These are phyloP conservation scores for Diaporthe helianthi DNA, from an alignment of 2,329 filamentous ascomycete species.

Conservation along the genomic window DNA sequence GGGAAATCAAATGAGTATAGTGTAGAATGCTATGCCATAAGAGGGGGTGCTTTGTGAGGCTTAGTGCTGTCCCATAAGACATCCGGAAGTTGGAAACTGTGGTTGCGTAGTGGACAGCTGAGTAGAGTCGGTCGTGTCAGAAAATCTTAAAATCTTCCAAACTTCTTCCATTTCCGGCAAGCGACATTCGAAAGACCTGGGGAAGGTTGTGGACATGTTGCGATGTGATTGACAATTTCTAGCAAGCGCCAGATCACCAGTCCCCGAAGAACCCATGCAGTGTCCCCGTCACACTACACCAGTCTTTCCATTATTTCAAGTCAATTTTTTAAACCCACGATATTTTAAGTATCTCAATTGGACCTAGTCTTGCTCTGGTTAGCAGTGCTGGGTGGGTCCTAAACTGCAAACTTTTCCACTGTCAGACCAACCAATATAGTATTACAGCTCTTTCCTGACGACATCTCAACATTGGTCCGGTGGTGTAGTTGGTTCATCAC, in stretches of 20 bases:
- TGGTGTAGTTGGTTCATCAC: slow-evolving; percentile 31
- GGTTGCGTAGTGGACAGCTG: too few relatives aligned
- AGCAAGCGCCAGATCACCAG: background rate
- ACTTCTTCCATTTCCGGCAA: too few relatives aligned
- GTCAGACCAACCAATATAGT: background rate
- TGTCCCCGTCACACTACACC: background rate
- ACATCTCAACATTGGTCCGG: slow-evolving; percentile 22
- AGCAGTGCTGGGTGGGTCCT: background rate
- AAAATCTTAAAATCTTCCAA: too few relatives aligned
- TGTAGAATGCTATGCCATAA: too few relatives aligned
- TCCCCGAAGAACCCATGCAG: background rate
- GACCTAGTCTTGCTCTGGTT: background rate
- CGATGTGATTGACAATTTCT: too few relatives aligned
- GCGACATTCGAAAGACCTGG: too few relatives aligned
- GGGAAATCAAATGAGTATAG: too few relatives aligned
- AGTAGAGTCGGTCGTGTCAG: too few relatives aligned
- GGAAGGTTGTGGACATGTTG: too few relatives aligned
- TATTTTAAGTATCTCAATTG: fast-evolving
- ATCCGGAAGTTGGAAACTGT: too few relatives aligned
- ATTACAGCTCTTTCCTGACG: background rate
- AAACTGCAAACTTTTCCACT: background rate
- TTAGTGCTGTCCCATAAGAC: too few relatives aligned
- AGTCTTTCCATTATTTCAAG: background rate
- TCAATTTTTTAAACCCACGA: background rate
- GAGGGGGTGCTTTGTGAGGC: too few relatives aligned